phyloP scores from a whole-genome alignment of 306 rosid genomes.

The Arachis hypogaea region DNA sequence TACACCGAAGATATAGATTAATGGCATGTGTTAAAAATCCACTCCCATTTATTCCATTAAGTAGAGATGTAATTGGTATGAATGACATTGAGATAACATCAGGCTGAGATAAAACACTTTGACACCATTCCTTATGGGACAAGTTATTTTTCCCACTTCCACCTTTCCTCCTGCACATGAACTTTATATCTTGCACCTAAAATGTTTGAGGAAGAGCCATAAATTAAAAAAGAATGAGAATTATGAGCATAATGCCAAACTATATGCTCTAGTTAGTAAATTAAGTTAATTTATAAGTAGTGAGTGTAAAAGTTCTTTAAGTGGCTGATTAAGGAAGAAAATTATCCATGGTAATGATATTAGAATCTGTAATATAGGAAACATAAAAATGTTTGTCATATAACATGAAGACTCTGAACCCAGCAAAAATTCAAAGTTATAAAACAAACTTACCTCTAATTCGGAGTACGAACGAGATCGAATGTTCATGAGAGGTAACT shows the following conservation, averaged over 20 bases:
- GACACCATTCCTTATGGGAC: conserved; percentile 76
- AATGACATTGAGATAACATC: conserved; percentile 87
- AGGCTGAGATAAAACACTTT: conserved; percentile 67
- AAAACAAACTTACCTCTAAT: conserved; percentile 53
- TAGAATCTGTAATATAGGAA: conserved; percentile 21
- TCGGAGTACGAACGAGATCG: conserved; percentile 56
- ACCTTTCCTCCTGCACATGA: conserved; percentile 79
- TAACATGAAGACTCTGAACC: conserved; percentile 17
- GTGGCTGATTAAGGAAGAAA: conserved; percentile 15
- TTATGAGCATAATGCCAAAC: background rate
- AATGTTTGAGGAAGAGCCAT: conserved; percentile 18
- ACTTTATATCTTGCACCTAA: conserved; percentile 76
- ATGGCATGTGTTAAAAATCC: conserved; percentile 89
- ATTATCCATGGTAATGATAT: background rate
- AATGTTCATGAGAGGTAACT: conserved; percentile 43
- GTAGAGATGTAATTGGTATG: conserved; percentile 78
- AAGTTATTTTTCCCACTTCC: conserved; percentile 58
- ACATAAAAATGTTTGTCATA: background rate
- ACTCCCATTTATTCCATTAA: conserved; percentile 85
- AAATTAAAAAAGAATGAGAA: background rate
- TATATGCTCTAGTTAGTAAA: background rate
- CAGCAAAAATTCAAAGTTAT: conserved; percentile 29
- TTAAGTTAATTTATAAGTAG: background rate
- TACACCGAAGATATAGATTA: conserved; percentile 90
- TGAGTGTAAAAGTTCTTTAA: conserved; percentile 15